Evolutionary conservation across 345 rosid genomes (phyloP), one percentile per base, ranked within the genome.

Genomic region (Barbarea vulgaris): DNA sequence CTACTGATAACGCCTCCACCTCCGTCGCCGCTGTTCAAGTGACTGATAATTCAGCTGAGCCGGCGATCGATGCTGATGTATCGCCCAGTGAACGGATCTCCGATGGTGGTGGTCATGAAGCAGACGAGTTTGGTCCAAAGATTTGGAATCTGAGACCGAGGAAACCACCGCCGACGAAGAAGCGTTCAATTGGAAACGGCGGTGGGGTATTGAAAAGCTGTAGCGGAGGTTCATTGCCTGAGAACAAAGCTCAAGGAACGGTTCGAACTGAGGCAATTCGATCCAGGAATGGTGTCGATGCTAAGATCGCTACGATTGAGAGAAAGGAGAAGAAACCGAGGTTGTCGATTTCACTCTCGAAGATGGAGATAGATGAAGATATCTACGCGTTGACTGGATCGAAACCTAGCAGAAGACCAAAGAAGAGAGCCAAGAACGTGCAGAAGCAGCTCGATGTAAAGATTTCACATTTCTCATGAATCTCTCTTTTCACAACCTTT

Each of bases 131-230:
- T 55, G 75, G 73, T 30, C 81, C 83, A 10, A 89, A 86, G 83
- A 79, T 83, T n/a, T 85, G 96, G 96, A 90, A 88, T 72, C 76
- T 90, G 58, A 77, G 96, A 75, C 96, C 93, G 39, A 84, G 96
- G 69, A 84, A 70, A 57, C 69, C 82, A 6, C 51, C 73, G 33
- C 46, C 63, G 46, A 71, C 60, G 27, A 76, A 77, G 48, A 83
- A 86, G 71, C 77, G 70, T 65, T 53, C 78, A 3, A 77, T 64
- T 41, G 79, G 75, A 5, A 67, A 72, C 53, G 60, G 54, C n/a
- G 80, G 78, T 36, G 82, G 75, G 50, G 46, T 36, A 4, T 4
- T 31, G 60, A 85, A 70, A 82, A 70, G 63, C 70, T 62, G 73
- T 47, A 74, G 31, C 55, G 79, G 67, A 31, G 79, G 69, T 18